A percentile compares a stretch with the other conserved stretches of the same genome.
Evolutionary conservation across 2,329 filamentous ascomycete species (phyloP).

Genomic region (Periconia sp.): DNA sequence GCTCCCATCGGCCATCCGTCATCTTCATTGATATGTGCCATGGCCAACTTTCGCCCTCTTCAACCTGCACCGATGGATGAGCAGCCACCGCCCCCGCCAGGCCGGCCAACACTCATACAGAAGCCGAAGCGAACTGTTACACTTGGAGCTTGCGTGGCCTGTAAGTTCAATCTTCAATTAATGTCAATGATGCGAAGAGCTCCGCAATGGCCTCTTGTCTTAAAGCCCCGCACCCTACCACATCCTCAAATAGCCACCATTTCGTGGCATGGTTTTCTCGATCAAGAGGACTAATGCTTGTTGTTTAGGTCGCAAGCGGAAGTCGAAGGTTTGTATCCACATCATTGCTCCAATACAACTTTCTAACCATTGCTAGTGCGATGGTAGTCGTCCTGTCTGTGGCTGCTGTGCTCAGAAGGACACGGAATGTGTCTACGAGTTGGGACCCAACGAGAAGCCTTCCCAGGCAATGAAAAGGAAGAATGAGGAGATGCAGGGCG

Average conservation of each 20-base stretch:
- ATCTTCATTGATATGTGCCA: no score
- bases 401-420: slow-evolving; percentile 41
- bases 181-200: background rate
- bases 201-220: no score
- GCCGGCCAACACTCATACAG: slow-evolving; percentile 26
- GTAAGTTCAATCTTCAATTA: no score
- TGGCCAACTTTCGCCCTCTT: slow-evolving; percentile 38
- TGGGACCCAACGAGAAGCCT: slow-evolving; percentile 43
- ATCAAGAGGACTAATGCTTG: no score
- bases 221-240: no score
- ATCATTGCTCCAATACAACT: background rate
- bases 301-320: slow-evolving; percentile 34
- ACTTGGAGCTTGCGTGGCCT: slow-evolving; percentile 42
- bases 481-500: slow-evolving; percentile 44
- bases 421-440: slow-evolving; percentile 38
- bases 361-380: slow-evolving; percentile 21
- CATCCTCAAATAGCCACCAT: no score
- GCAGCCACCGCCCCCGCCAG: slow-evolving; percentile 20
- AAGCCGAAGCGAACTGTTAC: slow-evolving; percentile 44
- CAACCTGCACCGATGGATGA: slow-evolving; percentile 41
- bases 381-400: slow-evolving; percentile 37
- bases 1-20: no score
- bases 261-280: background rate
- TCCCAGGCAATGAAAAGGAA: slow-evolving; percentile 44
- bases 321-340: slow-evolving; percentile 31